Base-by-base conservation (phyloP, 2,329 filamentous ascomycete genomes). In the Aspergillus pseudonomiae region DNA sequence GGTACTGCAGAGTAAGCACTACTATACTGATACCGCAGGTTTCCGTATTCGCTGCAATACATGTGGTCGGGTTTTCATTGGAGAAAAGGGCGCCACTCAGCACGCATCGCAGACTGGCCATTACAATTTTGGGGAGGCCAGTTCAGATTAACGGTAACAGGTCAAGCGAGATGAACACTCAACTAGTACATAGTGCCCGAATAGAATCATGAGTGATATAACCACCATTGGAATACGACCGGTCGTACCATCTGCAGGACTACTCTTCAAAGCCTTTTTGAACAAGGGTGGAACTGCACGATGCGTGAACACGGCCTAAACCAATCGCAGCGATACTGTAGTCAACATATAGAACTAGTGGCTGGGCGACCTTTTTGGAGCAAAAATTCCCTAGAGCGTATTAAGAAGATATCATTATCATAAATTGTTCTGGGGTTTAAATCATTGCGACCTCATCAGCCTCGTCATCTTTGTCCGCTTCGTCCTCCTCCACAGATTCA, bases 21-120 rank as follows among this genome's bases (percentile, higher is more conserved):
- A 98, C 75, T 97, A 88, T 71, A 97, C 94, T 0, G 93, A 97
- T 75, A 96, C 93, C 0, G 86, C 91, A 26, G 89, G 89, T 0
- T 93, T 97, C 73, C 83, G 86, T 43, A 86, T 97, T 63, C 88
- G 84, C 71, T 98, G 94, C 76, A 92, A 93, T 67, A 81, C 84
- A 3, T 84, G 82, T 61, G 79, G 80, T 5, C 75, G 73, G 19
- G 72, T 73, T 41, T 79, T 81, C 63, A 74, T 77, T 10, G 82
- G 82, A 19, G 81, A 83, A 69, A 79, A 76, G 52, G 81, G 80
- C 26, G 82, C 81, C 2, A 78, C 78, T 0, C 72, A 80, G 67
- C 82, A 84, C 73, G 82, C 82, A 21, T 67, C 75, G 52, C 71
- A 78, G 67, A 83, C 81, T 1, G 81, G 81, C 2, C 82, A 84